These are phyloP conservation scores for Allium fistulosum DNA, from an alignment of 106 monocot species.

Conservation along the genomic window DNA sequence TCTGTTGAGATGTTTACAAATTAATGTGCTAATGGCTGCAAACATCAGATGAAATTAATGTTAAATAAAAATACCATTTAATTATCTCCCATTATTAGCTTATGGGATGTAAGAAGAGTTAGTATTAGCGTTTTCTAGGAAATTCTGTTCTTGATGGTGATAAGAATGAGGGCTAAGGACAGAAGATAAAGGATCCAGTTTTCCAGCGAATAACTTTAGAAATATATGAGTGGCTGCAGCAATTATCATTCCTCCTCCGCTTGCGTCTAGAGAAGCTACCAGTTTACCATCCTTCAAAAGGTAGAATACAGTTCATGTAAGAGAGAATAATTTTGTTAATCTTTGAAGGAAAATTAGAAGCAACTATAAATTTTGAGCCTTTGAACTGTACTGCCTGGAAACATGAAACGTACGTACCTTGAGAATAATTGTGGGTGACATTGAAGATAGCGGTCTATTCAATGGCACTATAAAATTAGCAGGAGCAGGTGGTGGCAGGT, in stretches of 20 bases:
- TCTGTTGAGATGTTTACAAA: no score
- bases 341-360: no score
- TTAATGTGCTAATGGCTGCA: no score
- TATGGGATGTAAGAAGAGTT: no score
- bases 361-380: neutral
- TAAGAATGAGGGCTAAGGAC: conserved; percentile 61
- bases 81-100: no score
- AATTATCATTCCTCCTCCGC: conserved; percentile 76
- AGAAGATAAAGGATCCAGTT: conserved; percentile 81
- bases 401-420: conserved; percentile 31
- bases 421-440: conserved; percentile 82
- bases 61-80: no score
- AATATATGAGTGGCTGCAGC: conserved; percentile 64
- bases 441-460: conserved; percentile 88
- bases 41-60: no score
- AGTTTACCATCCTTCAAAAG: conserved; percentile 27
- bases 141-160: no score
- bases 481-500: conserved; percentile 56
- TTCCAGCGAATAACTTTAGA: conserved; percentile 66
- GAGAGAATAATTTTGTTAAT: no score
- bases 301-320: no score
- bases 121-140: no score
- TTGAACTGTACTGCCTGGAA: neutral
- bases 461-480: conserved; percentile 71
- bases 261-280: conserved; percentile 64